Conservation (phyloP, 108 stramenopile species). For the Cyclotella choctawhatcheeana region DNA sequence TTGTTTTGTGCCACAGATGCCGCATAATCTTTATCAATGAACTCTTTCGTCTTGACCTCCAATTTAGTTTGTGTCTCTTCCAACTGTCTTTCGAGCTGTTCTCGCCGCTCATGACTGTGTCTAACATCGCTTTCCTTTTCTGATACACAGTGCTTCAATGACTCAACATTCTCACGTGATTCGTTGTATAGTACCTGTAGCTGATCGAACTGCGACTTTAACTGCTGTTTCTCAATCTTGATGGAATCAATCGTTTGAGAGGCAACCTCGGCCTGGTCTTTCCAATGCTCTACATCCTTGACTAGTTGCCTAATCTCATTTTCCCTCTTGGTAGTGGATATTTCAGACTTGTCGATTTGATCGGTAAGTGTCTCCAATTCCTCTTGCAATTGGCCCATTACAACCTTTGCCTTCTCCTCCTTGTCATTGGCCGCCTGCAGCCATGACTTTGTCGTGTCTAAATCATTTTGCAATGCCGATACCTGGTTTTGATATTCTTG, state of each 20-base stretch:
- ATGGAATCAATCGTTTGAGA: conserved; percentile 13
- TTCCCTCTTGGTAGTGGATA: conserved; percentile 13
- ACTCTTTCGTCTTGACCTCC: conserved; percentile 30
- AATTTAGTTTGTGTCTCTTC: conserved; percentile 33
- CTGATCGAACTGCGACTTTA: conserved; percentile 27
- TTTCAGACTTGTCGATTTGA: conserved; percentile 29
- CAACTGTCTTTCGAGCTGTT: conserved; percentile 28
- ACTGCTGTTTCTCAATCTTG: conserved; percentile 26
- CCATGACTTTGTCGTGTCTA: conserved; percentile 18
- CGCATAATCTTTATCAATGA: conserved; percentile 29
- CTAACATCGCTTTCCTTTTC: conserved; percentile 32
- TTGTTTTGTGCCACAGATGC: conserved; percentile 26
- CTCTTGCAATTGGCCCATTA: conserved; percentile 20
- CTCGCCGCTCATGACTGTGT: conserved; percentile 26
- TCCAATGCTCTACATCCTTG: conserved; percentile 36
- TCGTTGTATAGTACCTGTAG: conserved; percentile 27
- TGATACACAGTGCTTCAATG: conserved; percentile 14
- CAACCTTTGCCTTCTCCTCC: conserved; percentile 19
- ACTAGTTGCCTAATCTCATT: conserved; percentile 28
- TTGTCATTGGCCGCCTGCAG: conserved; percentile 23
- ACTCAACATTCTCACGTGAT: conserved; percentile 15
- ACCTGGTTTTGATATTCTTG: conserved; percentile 3
- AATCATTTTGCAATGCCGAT: conserved; percentile 14
- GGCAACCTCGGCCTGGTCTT: conserved; percentile 24
- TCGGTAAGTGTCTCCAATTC: conserved; percentile 29